Percentiles rank a stretch among this genome's conserved stretches.
phyloP scores from a whole-genome alignment of 140 eudicot genomes.

The Senecio squalidus region DNA sequence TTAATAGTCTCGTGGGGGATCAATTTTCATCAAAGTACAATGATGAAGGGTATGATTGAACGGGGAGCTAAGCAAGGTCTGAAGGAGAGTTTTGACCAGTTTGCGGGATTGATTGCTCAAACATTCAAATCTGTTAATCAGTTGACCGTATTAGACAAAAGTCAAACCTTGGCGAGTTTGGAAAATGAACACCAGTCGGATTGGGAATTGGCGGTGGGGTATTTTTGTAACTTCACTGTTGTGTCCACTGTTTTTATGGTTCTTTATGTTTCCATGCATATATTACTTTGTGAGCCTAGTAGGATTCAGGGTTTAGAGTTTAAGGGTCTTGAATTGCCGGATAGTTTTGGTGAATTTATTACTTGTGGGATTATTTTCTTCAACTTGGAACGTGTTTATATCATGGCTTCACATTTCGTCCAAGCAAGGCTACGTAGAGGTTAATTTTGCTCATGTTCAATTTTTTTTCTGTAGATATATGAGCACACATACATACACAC shows the following conservation, averaged over 20 bases:
- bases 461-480: no score
- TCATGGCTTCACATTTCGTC: conserved; percentile 72
- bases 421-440: conserved; percentile 71
- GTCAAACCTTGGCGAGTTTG: conserved; percentile 50
- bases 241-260: conserved; percentile 49
- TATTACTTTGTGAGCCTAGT: conserved; percentile 41
- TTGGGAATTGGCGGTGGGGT: conserved; percentile 55
- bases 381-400: conserved; percentile 66
- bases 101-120: conserved; percentile 54
- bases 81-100: conserved; percentile 81
- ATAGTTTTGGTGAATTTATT: conserved; percentile 79
- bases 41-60: conserved; percentile 93
- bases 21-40: conserved; percentile 62
- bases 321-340: conserved; percentile 77
- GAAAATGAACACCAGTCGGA: conserved; percentile 61
- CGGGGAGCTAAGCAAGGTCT: conserved; percentile 85
- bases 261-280: conserved; percentile 56
- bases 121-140: conserved; percentile 27
- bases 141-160: conserved; percentile 41
- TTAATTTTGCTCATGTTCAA: conserved; percentile 12
- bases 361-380: conserved; percentile 54
- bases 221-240: conserved; percentile 76
- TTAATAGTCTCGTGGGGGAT: conserved; percentile 70
- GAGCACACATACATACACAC: neutral
- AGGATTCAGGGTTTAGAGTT: conserved; percentile 68